These are phyloP conservation scores for Leucocoprinus sp. DNA, from an alignment of 768 basidiomycete genomes.

Conservation along the genomic window DNA sequence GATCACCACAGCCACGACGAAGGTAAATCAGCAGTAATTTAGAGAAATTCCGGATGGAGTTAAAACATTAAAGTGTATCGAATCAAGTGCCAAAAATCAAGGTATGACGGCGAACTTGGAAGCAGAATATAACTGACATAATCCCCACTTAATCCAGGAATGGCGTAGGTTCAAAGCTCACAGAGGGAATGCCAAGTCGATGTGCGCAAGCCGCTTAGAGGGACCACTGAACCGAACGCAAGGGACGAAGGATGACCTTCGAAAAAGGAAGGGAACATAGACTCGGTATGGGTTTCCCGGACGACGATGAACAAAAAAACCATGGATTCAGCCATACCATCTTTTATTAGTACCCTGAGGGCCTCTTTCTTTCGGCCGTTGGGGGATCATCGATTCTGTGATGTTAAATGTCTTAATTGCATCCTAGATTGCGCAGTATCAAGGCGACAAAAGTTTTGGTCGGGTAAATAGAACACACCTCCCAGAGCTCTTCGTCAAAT, in stretches of 20 bases:
- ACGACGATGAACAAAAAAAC: too few relatives aligned
- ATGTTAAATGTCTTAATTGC: conserved; percentile 87
- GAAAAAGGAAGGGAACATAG: too few relatives aligned
- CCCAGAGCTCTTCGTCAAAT: conserved; percentile 86
- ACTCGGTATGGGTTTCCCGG: too few relatives aligned
- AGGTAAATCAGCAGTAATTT: too few relatives aligned
- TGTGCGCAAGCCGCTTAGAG: neutral
- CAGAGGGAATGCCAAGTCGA: neutral
- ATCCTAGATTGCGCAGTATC: conserved; percentile 36
- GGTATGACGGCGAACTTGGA: too few relatives aligned
- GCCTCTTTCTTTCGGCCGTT: conserved; percentile 50
- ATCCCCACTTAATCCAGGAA: neutral
- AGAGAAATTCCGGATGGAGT: too few relatives aligned
- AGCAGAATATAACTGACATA: too few relatives aligned
- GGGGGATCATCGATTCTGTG: conserved; percentile 65
- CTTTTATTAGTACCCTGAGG: conserved; percentile 47
- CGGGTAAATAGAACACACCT: conserved; percentile 38
- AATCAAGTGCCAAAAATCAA: too few relatives aligned
- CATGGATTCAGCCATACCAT: conserved; percentile 72
- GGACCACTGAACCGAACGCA: neutral
- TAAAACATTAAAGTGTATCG: too few relatives aligned
- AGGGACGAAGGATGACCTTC: too few relatives aligned
- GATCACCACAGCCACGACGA: too few relatives aligned
- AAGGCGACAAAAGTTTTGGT: neutral
- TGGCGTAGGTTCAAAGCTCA: neutral